phyloP scores from a whole-genome alignment of 352 stramenopile genomes.

The Phytophthora sansomeana region DNA sequence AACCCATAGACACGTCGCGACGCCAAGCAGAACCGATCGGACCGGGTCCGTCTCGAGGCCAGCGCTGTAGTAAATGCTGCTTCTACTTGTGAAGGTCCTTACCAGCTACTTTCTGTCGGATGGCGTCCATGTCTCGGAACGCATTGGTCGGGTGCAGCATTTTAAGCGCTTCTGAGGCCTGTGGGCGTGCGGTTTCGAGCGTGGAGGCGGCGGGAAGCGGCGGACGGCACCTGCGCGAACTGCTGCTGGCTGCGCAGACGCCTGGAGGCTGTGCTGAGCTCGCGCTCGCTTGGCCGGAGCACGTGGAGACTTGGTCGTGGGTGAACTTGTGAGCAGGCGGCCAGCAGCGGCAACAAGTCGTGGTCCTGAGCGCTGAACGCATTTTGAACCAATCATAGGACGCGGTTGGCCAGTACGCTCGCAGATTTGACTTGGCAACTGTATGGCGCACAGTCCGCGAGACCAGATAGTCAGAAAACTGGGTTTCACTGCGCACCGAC shows the following conservation, averaged over 20 bases:
- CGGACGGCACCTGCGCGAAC: slow-evolving; percentile 19
- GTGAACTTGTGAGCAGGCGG: slow-evolving; percentile 21
- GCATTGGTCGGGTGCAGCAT: slow-evolving; percentile 69
- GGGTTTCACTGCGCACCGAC: slow-evolving; percentile 17
- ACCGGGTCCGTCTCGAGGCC: slow-evolving; percentile 1
- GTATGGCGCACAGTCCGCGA: slow-evolving; percentile 27
- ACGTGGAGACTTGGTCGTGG: slow-evolving; percentile 21
- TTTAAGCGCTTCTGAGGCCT: slow-evolving; percentile 1
- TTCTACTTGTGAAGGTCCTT: slow-evolving; percentile 1
- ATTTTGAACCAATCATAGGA: slow-evolving; percentile 32
- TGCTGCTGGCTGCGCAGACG: slow-evolving; percentile 29
- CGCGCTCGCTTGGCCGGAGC: slow-evolving; percentile 29
- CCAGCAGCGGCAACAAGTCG: slow-evolving; percentile 21
- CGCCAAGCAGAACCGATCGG: slow-evolving; percentile 9
- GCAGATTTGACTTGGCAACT: slow-evolving; percentile 26
- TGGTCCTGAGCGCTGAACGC: slow-evolving; percentile 7
- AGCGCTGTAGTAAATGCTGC: not conserved
- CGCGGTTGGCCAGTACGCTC: slow-evolving; percentile 14
- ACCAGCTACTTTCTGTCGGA: slow-evolving; percentile 66
- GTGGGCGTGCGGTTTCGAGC: slow-evolving; percentile 17
- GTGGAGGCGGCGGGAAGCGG: not conserved
- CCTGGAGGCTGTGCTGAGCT: slow-evolving; percentile 41
- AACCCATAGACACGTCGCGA: slow-evolving; percentile 23
- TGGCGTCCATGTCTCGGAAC: slow-evolving; percentile 64
- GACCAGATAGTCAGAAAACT: slow-evolving; percentile 11